Base-by-base conservation (phyloP, 805 yeast genomes). In the Candida ficus region DNA sequence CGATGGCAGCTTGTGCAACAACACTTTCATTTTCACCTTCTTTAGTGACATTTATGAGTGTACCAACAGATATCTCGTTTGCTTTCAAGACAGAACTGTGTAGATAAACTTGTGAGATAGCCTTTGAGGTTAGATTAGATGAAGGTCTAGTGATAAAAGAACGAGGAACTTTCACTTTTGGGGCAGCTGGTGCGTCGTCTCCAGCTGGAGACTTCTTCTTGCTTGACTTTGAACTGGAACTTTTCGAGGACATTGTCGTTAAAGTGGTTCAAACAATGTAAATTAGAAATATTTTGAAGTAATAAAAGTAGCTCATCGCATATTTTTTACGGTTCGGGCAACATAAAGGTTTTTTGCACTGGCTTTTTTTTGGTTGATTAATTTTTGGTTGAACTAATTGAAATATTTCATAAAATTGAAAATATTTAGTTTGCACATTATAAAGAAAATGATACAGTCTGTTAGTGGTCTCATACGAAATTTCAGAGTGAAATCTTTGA, bases 71-170 rank as follows among this genome's bases (percentile, higher is more conserved):
- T 11, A 75, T 60, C 17, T 73, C 82, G 20, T 75, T 54, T 1
- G 71, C 73, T 38, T 67, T 67, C 33, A 76, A 57, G 1, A 73
- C 63, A 1, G 70, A 68, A 0, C 69, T 64, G 41, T 73, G 67
- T 3, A 78, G 41, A 18, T 58, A 58, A 0, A 67, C 69, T 41
- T 65, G 67, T n/a, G 63, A 51, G 27, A 58, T 47, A 9, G 64
- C 51, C 37, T 68, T 70, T 18, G 47, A 36, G 29, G 48, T 53
- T 7, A 43, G 38, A 5, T 49, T 50, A 4, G 61, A 54, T 16
- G 57, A 50, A 23, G 73, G 73, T 45, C 73, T 56, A 3, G 64
- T 56, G 25, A 68, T 62, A 44, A 63, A 68, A 9, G 60, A 57
- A 5, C 60, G 50, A 3, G 73, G 73, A 16, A 65, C 34, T 46